A percentile compares a stretch with the other conserved stretches of the same genome.
phyloP scores from a whole-genome alignment of 2,329 filamentous ascomycete species.

The Xylariaceae sp. region DNA sequence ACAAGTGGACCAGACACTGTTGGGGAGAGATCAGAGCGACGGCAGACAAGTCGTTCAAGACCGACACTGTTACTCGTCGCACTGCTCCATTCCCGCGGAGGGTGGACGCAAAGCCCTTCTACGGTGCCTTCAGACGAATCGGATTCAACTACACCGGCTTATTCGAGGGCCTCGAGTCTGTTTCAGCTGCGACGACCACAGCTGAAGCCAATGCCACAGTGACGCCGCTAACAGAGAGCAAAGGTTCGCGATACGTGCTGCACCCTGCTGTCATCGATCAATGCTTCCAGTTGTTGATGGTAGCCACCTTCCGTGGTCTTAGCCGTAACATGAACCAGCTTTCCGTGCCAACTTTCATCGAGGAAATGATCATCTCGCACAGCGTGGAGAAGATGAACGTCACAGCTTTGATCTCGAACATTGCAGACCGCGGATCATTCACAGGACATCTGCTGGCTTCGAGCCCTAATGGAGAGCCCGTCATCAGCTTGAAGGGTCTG shows the following conservation, averaged over 20 bases:
- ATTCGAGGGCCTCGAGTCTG: background rate
- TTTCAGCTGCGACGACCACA: background rate
- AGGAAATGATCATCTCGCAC: background rate
- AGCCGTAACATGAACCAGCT: background rate
- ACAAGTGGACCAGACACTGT: background rate
- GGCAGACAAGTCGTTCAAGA: background rate
- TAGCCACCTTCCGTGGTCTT: background rate
- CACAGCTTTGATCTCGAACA: background rate
- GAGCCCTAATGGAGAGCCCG: background rate
- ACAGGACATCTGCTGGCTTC: background rate
- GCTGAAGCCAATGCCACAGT: background rate
- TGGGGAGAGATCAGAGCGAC: background rate
- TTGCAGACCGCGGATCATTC: background rate
- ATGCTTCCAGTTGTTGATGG: background rate
- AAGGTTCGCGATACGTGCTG: background rate
- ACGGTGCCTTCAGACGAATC: background rate
- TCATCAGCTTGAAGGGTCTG: background rate
- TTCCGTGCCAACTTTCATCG: background rate
- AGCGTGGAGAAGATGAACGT: background rate
- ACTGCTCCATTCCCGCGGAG: background rate
- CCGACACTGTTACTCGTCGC: background rate
- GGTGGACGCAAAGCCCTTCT: background rate
- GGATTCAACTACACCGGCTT: background rate
- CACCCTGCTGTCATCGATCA: background rate
- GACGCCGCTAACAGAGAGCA: background rate